A percentile compares a stretch with the other conserved stretches of the same genome.
Conservation (phyloP, 2,329 filamentous ascomycete genomes). For the Aspergillus persii region DNA sequence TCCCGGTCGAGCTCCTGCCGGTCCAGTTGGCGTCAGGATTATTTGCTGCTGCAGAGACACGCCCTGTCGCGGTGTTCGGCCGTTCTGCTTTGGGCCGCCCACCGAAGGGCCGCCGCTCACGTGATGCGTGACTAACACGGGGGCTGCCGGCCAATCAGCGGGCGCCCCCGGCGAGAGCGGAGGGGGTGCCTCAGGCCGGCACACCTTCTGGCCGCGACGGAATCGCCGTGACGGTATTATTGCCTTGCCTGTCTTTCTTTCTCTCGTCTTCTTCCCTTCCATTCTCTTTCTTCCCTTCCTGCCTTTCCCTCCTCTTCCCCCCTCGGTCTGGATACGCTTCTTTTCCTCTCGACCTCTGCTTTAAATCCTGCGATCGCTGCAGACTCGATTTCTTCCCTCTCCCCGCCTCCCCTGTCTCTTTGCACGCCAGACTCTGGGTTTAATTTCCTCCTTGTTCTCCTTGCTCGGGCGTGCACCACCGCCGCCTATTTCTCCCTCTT, state of each 20-base stretch:
- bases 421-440: not conserved
- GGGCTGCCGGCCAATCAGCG: constrained; percentile 6
- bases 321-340: constrained; percentile 19
- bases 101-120: not conserved
- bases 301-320: constrained; percentile 14
- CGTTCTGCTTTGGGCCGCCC: not conserved
- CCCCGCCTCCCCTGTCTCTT: not conserved
- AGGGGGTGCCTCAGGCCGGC: constrained; percentile 5
- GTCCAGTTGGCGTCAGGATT: not conserved
- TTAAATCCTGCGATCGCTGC: not conserved
- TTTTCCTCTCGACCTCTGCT: constrained; percentile 17
- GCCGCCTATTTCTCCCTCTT: constrained; percentile 28
- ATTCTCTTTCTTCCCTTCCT: constrained; percentile 13
- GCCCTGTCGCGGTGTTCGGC: not conserved
- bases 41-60: not conserved
- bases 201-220: constrained; percentile 2
- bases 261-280: constrained; percentile 14
- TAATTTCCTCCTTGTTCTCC: constrained; percentile 12
- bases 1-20: not conserved
- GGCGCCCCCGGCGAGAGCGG: constrained; percentile 5
- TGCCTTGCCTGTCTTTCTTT: constrained; percentile 3
- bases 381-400: not conserved
- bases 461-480: constrained; percentile 21
- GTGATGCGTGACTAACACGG: constrained; percentile 6
- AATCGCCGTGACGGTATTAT: constrained; percentile 12